Conservation (phyloP, 2,329 filamentous ascomycete species). For the Clonostachys rosea region DNA sequence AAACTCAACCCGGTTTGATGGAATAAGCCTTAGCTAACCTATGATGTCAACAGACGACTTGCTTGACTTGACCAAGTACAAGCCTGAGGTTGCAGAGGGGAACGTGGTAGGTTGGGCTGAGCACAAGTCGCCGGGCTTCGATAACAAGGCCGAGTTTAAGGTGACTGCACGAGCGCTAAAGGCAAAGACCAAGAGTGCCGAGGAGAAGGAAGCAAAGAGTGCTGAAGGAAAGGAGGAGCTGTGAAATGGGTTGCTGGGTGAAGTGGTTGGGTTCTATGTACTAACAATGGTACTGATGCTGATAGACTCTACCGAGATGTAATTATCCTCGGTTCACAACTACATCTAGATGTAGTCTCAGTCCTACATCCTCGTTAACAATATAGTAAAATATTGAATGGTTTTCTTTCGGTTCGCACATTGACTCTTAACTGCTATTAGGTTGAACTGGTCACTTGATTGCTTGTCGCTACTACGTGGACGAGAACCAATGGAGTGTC, state of each 20-base stretch:
- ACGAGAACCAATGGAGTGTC: too few species aligned
- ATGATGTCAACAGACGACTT: conserved; percentile 12
- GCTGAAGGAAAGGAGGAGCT: conserved; percentile 15
- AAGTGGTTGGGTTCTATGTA: too few species aligned
- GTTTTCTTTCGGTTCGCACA: too few species aligned
- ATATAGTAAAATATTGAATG: too few species aligned
- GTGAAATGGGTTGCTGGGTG: conserved; percentile 2
- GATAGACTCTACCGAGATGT: too few species aligned
- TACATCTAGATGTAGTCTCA: too few species aligned
- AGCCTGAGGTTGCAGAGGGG: conserved; percentile 12
- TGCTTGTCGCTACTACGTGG: too few species aligned
- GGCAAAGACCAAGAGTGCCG: conserved; percentile 9
- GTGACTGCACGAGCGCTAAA: conserved; percentile 26
- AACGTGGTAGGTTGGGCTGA: conserved; percentile 19
- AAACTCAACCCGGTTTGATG: not conserved
- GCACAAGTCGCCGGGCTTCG: conserved; percentile 18
- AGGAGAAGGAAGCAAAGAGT: conserved; percentile 1
- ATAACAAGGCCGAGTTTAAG: conserved; percentile 24
- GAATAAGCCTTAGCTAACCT: not conserved
- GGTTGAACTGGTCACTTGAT: too few species aligned
- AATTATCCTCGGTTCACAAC: too few species aligned
- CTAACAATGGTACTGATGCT: too few species aligned
- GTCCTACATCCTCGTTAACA: too few species aligned
- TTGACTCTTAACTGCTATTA: too few species aligned
- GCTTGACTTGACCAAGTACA: conserved; percentile 19